Conservation (phyloP, 768 basidiomycete genomes). For the Kwoniella shandongensis region DNA sequence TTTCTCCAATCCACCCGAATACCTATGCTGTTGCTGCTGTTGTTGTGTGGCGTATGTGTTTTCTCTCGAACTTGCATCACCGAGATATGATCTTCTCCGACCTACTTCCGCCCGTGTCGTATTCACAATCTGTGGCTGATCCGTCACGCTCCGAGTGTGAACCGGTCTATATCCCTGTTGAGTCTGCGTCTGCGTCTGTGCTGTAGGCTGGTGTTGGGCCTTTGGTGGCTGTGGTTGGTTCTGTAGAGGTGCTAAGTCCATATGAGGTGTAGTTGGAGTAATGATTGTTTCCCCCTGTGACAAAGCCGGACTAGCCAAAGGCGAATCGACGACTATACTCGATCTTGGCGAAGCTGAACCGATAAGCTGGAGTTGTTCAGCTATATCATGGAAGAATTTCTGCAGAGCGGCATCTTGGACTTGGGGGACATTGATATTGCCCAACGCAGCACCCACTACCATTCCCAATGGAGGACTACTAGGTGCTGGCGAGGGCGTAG, state of each 20-base stretch:
- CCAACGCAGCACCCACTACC: slow-evolving; percentile 9
- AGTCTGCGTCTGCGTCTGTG: not conserved
- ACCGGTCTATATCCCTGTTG: slow-evolving; percentile 4
- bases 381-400: slow-evolving; percentile 78
- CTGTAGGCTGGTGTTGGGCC: not conserved
- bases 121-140: slow-evolving; percentile 8
- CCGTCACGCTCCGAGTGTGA: slow-evolving; percentile 10
- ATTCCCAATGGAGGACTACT: slow-evolving; percentile 8
- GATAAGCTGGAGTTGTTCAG: slow-evolving; percentile 71
- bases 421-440: slow-evolving; percentile 62
- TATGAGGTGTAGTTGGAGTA: slow-evolving; percentile 17
- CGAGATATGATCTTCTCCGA: slow-evolving; percentile 32
- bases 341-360: slow-evolving; percentile 56
- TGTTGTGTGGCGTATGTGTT: slow-evolving; percentile 6
- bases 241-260: slow-evolving; percentile 6
- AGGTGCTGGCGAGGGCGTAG: slow-evolving; percentile 31
- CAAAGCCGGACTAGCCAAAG: slow-evolving; percentile 19
- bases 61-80: slow-evolving; percentile 26
- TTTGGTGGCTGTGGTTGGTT: not conserved
- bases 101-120: slow-evolving; percentile 15
- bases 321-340: slow-evolving; percentile 25
- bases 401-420: slow-evolving; percentile 74
- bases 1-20: slow-evolving; percentile 14
- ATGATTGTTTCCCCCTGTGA: slow-evolving; percentile 22
- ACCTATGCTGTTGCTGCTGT: slow-evolving; percentile 10